Evolutionary conservation across 805 yeast genomes (phyloP), one percentile per base, ranked within the genome.

Genomic region (Brettanomyces sp.): DNA sequence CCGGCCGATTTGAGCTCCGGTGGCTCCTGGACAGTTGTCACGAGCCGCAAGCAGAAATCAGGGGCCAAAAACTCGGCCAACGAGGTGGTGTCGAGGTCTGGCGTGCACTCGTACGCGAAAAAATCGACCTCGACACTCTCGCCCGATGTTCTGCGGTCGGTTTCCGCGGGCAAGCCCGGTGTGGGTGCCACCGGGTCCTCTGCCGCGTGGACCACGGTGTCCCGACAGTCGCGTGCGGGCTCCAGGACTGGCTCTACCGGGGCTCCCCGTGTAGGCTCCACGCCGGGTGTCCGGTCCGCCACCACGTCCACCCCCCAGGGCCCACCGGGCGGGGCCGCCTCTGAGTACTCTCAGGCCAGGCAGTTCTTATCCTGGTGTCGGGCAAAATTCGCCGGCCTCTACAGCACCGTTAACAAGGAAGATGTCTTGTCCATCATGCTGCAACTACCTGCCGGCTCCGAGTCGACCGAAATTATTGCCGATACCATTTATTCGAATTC

Each of bases 401-500:
- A 86, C 59, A 75, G 81, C 8, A 82, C 86, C 14, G 89, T 90
- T 37, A 81, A 88, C 38, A 74, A 73, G 42, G 85, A 82, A 51
- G 96, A 85, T 59, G 79, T 93, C 38, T 69, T 91, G 42, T 81
- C 84, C 46, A 81, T 93, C 59, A 74, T 93, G 56, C 68, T 90
- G 50, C 81, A 88, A 49, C 74, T 91, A 50, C 96, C 97, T 34
- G 65, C 75, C n/a, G 77, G 80, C 36, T 55, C 72, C 5, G 96
- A 88, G 54, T 79, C 95, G 0, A 71, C 74, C 42, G 95, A 82
- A 61, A 85, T 91, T 60, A 89, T 91, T 59, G 83, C 95, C 2
- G 99, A 91, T 58, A 87, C 96, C 11, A 80, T 91, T 48, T 89
- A 88, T 67, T 80, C 93, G 24, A 85, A 88, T 49, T 84, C 95